phyloP scores from a whole-genome alignment of 192 early-diverging fungal species.

The Gigaspora rosea region DNA sequence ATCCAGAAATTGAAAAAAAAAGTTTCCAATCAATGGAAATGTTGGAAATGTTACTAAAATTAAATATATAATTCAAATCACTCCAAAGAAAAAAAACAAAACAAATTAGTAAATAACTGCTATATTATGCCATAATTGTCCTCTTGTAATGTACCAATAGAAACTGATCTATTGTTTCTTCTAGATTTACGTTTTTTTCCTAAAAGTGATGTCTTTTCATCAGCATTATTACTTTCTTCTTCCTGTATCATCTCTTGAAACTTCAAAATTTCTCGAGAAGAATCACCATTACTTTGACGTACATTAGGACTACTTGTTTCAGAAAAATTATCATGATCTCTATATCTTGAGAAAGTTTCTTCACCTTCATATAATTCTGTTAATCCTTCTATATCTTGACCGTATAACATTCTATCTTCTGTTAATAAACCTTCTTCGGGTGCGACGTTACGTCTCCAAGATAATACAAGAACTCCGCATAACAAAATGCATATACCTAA shows the following conservation, averaged over 20 bases:
- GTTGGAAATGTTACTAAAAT: no score
- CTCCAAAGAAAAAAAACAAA: no score
- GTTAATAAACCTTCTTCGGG: constrained; percentile 27
- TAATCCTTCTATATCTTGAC: constrained; percentile 16
- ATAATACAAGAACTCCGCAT: constrained; percentile 66
- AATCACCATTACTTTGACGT: not conserved
- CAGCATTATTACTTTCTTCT: constrained; percentile 7
- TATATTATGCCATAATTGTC: constrained; percentile 2
- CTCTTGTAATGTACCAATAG: not conserved
- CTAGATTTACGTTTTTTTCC: not conserved
- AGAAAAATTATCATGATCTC: not conserved
- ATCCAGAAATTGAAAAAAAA: no score
- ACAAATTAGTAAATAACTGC: not conserved
- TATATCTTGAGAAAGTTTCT: not conserved
- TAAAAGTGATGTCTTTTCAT: constrained; percentile 18
- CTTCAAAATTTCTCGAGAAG: not conserved
- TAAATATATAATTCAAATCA: no score
- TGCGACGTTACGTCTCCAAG: constrained; percentile 46
- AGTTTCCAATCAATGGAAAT: no score
- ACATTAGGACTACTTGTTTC: not conserved
- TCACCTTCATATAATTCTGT: constrained; percentile 20
- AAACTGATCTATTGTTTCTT: constrained; percentile 1
- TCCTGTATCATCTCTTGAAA: constrained; percentile 13
- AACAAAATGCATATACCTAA: constrained; percentile 65
- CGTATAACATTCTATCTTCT: constrained; percentile 12